A percentile compares a stretch with the other conserved stretches of the same genome.
These are phyloP conservation scores for Dictyophora rubrovolvata DNA, from an alignment of 768 basidiomycete genomes.

Conservation along the genomic window DNA sequence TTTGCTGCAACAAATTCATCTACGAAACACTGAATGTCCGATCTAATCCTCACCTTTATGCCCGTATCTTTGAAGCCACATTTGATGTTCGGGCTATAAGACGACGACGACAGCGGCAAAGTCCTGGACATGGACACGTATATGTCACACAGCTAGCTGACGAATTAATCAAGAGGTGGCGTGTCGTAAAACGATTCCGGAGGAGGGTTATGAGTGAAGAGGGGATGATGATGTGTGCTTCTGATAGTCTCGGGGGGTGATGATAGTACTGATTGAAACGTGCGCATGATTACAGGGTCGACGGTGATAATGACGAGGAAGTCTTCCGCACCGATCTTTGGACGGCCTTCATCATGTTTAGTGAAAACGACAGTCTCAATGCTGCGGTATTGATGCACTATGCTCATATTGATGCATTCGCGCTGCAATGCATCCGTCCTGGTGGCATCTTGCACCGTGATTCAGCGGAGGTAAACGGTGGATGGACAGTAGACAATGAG, in stretches of 20 bases:
- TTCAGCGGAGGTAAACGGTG: constrained; percentile 21
- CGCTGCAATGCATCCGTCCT: constrained; percentile 34
- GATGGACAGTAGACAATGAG: constrained; percentile 49
- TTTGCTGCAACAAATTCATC: constrained; percentile 32
- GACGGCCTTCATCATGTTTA: constrained; percentile 42
- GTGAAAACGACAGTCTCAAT: constrained; percentile 64
- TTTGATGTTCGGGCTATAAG: constrained; percentile 46
- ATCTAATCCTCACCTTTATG: constrained; percentile 31
- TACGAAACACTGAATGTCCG: constrained; percentile 23
- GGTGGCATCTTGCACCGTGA: constrained; percentile 32
- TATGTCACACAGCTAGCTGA: neutral
- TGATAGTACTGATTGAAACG: neutral
- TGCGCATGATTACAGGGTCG: too few relatives aligned
- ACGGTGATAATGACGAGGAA: neutral
- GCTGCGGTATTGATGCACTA: constrained; percentile 38
- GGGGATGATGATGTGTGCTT: neutral
- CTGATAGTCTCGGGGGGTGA: neutral
- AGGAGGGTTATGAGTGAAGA: neutral
- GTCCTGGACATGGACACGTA: neutral
- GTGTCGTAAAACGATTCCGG: constrained; percentile 9
- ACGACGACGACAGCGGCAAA: constrained; percentile 34
- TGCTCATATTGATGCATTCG: constrained; percentile 38
- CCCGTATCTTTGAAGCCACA: constrained; percentile 41
- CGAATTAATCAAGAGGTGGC: constrained; percentile 11
- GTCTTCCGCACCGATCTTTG: constrained; percentile 30